Percentiles rank a stretch among this genome's conserved stretches.
phyloP scores from a whole-genome alignment of 495 filamentous ascomycete genomes.

The Eremomyces bilateralis region DNA sequence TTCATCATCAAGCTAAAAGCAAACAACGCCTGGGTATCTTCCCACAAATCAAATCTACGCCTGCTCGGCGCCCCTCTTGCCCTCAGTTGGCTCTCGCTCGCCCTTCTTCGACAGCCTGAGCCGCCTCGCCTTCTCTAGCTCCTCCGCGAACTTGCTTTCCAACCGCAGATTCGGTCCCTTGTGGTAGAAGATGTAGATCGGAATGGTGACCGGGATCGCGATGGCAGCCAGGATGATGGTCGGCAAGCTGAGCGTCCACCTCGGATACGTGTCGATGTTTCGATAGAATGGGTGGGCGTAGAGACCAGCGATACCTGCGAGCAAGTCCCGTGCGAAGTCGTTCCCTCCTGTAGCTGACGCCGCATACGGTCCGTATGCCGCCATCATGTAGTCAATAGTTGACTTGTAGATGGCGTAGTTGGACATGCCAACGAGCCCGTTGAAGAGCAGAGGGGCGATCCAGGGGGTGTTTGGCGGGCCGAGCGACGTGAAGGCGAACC shows the following conservation, averaged over 20 bases:
- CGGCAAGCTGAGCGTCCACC: constrained; percentile 25
- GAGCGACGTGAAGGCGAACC: constrained; percentile 11
- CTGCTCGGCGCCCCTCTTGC: too few species aligned
- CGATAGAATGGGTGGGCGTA: constrained; percentile 10
- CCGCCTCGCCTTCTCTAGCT: constrained; percentile 6
- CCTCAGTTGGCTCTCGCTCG: too few species aligned
- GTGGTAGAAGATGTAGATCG: constrained; percentile 29
- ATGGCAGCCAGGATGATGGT: constrained; percentile 24
- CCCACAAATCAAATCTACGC: too few species aligned
- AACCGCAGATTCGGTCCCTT: constrained; percentile 25
- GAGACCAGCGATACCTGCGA: constrained; percentile 12
- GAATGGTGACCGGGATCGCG: constrained; percentile 22
- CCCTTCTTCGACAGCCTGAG: constrained; percentile 5
- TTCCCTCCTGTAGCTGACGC: constrained; percentile 12
- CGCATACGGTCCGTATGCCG: constrained; percentile 12
- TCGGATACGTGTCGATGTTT: constrained; percentile 12
- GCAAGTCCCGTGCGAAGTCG: constrained; percentile 12
- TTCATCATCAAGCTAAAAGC: too few species aligned
- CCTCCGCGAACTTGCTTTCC: constrained; percentile 26
- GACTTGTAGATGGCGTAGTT: constrained; percentile 13
- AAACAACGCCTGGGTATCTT: too few species aligned
- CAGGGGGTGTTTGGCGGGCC: constrained; percentile 9
- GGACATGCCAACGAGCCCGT: constrained; percentile 9
- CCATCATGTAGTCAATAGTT: constrained; percentile 12
- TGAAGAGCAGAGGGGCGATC: constrained; percentile 13